Percentiles rank a stretch among this genome's conserved stretches.
These are phyloP conservation scores for Leptographium procerum DNA, from an alignment of 2,329 filamentous ascomycete genomes.

Conservation along the genomic window DNA sequence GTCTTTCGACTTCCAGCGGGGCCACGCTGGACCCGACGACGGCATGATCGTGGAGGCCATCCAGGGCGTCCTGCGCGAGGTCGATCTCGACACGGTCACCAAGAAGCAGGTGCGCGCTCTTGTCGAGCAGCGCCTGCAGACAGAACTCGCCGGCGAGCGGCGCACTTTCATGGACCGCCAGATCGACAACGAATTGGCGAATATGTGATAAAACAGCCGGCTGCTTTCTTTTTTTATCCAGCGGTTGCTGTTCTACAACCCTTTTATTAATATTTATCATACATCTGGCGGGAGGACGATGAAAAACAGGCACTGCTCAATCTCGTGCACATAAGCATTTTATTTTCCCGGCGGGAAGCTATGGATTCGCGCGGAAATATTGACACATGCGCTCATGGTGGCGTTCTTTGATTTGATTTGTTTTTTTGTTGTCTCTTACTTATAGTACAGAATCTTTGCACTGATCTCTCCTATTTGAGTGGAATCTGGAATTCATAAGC, in stretches of 20 bases:
- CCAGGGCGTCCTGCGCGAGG: constrained; percentile 68
- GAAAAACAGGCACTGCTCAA: background rate
- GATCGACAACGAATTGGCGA: constrained; percentile 88
- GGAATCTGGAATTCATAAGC: background rate
- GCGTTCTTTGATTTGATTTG: background rate
- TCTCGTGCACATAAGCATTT: background rate
- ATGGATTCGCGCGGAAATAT: background rate
- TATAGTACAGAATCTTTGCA: background rate
- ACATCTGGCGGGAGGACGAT: background rate
- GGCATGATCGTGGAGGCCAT: constrained; percentile 73
- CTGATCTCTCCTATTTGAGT: background rate
- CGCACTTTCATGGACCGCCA: constrained; percentile 81
- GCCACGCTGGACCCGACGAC: constrained; percentile 61
- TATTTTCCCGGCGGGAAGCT: background rate
- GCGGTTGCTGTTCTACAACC: background rate
- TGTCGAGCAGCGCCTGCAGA: constrained; percentile 87
- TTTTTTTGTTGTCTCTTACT: background rate
- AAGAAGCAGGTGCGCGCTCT: constrained; percentile 93
- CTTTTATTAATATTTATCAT: background rate
- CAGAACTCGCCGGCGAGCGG: constrained; percentile 75
- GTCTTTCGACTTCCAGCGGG: constrained; percentile 51
- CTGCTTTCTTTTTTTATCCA: background rate
- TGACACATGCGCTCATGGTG: background rate
- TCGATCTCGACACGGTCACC: constrained; percentile 91
- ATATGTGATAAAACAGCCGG: constrained; percentile 50